These are phyloP conservation scores for Quercus wislizeni DNA, from an alignment of 306 rosid species.

Conservation along the genomic window DNA sequence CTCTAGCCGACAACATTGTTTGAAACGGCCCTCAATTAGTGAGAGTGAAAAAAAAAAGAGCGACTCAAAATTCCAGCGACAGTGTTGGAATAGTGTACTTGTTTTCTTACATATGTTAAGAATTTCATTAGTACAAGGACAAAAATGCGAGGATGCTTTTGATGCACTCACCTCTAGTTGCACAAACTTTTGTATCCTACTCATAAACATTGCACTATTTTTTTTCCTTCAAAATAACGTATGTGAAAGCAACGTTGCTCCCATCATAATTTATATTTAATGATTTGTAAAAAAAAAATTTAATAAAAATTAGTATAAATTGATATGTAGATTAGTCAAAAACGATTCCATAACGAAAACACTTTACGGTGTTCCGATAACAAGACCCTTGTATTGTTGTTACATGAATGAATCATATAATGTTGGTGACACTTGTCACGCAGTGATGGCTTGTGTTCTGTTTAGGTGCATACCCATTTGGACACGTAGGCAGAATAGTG, in stretches of 20 bases:
- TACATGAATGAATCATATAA: too few relatives aligned
- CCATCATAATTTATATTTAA: too few relatives aligned
- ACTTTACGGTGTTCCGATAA: too few relatives aligned
- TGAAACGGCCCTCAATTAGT: constrained; percentile 59
- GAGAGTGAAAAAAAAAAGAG: constrained; percentile 4
- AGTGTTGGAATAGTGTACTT: constrained; percentile 13
- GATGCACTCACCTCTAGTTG: neutral
- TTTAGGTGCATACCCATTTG: neutral
- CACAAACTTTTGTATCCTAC: neutral
- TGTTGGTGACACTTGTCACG: neutral
- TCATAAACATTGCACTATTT: too few relatives aligned
- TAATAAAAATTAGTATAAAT: too few relatives aligned
- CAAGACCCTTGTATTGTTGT: neutral
- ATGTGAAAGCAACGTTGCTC: too few relatives aligned
- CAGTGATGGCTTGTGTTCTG: neutral
- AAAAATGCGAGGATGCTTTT: neutral
- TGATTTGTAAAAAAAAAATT: too few relatives aligned
- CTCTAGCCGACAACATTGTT: constrained; percentile 81
- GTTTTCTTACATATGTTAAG: constrained; percentile 27
- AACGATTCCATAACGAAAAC: too few relatives aligned
- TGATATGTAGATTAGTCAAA: too few relatives aligned
- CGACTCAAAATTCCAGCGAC: neutral
- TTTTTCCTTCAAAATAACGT: too few relatives aligned
- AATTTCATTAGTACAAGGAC: neutral
- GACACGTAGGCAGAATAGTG: neutral